phyloP scores from a whole-genome alignment of 2,329 filamentous ascomycete genomes.

The Hirsutella rhossiliensis region DNA sequence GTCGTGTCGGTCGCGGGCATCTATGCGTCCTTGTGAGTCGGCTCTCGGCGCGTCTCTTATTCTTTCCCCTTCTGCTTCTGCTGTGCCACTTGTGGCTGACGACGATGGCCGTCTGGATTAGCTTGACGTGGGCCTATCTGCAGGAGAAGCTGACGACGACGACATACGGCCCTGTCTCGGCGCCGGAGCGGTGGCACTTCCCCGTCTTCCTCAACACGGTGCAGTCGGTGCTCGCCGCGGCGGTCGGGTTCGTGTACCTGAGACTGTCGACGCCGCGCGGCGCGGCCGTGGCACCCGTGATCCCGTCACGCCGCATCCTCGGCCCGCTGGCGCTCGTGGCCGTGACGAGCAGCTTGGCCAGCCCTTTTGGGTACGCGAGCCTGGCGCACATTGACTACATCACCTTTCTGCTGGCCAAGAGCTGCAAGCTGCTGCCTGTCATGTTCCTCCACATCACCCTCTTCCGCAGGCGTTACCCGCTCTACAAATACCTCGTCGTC shows the following conservation, averaged over 20 bases:
- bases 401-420: conserved; percentile 93
- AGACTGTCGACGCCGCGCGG: conserved; percentile 43
- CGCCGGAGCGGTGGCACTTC: conserved; percentile 75
- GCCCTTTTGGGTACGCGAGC: conserved; percentile 90
- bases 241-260: conserved; percentile 74
- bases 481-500: conserved; percentile 95
- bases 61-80: too few relatives aligned
- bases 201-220: conserved; percentile 94
- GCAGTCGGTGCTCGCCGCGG: conserved; percentile 79
- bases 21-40: conserved; percentile 85
- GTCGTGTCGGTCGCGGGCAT: conserved; percentile 86
- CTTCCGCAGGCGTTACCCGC: conserved; percentile 77
- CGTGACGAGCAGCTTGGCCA: conserved; percentile 76
- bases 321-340: conserved; percentile 73
- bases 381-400: conserved; percentile 95
- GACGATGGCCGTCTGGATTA: conserved; percentile 19
- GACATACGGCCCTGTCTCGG: conserved; percentile 53
- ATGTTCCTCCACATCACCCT: conserved; percentile 94
- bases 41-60: too few relatives aligned
- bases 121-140: conserved; percentile 89
- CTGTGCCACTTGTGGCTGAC: too few relatives aligned
- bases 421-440: conserved; percentile 96
- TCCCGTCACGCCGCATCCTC: conserved; percentile 66
- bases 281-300: conserved; percentile 46
- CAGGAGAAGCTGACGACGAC: conserved; percentile 98